Conservation (phyloP, 805 yeast species). For the Candida sphagnicola region DNA sequence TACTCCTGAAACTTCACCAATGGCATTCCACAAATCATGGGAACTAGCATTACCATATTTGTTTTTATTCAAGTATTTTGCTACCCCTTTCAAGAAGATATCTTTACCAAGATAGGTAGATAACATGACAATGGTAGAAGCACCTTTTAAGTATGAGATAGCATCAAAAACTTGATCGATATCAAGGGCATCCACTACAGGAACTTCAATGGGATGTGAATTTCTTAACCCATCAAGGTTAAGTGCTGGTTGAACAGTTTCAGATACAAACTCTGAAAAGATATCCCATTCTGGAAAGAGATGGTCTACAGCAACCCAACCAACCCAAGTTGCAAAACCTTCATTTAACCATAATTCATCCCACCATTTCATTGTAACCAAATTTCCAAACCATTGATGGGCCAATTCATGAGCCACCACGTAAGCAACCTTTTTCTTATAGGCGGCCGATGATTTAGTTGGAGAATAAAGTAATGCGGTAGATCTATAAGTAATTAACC, state of each 20-base stretch:
- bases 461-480: constrained; percentile 47
- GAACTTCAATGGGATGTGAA: constrained; percentile 82
- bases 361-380: constrained; percentile 94
- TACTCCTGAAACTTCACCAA: constrained; percentile 58
- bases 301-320: constrained; percentile 63
- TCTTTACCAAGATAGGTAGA: constrained; percentile 68
- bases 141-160: constrained; percentile 79
- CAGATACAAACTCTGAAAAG: constrained; percentile 52
- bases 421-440: constrained; percentile 71
- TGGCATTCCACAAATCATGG: constrained; percentile 65
- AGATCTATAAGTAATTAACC: constrained; percentile 65
- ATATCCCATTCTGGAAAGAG: constrained; percentile 82
- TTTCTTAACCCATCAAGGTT: constrained; percentile 53
- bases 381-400: constrained; percentile 89
- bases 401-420: constrained; percentile 86
- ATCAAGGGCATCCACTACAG: constrained; percentile 73
- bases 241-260: constrained; percentile 48
- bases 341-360: constrained; percentile 87
- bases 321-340: constrained; percentile 88
- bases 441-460: constrained; percentile 42
- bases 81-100: constrained; percentile 67
- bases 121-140: constrained; percentile 73
- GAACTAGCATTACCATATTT: constrained; percentile 71
- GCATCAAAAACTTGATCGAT: constrained; percentile 80
- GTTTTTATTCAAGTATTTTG: constrained; percentile 59